These are phyloP conservation scores for Pulveroboletus sp. DNA, from an alignment of 768 basidiomycete genomes.

Conservation along the genomic window DNA sequence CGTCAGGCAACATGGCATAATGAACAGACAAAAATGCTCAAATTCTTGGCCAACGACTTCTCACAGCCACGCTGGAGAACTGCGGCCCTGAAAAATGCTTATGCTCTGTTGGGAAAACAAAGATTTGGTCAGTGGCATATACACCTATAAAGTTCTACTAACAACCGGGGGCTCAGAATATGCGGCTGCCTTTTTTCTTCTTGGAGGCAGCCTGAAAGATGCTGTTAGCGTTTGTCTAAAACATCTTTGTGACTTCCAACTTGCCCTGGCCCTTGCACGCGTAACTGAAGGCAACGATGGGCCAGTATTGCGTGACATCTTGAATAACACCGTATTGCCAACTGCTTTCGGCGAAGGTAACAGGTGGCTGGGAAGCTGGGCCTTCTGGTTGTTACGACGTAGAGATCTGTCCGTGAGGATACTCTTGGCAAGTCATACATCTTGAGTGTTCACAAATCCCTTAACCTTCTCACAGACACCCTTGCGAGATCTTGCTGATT, in stretches of 20 bases:
- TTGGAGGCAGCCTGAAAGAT: conserved; percentile 85
- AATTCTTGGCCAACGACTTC: conserved; percentile 91
- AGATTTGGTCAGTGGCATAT: conserved; percentile 68
- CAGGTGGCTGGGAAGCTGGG: conserved; percentile 93
- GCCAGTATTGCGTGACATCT: conserved; percentile 65
- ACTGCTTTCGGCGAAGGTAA: conserved; percentile 85
- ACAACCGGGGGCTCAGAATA: conserved; percentile 60
- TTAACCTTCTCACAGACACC: conserved; percentile 53
- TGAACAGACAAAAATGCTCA: conserved; percentile 86
- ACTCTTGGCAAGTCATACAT: conserved; percentile 61
- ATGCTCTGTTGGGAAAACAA: conserved; percentile 84
- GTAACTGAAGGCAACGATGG: conserved; percentile 83
- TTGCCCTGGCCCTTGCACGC: conserved; percentile 85
- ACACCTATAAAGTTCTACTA: neutral
- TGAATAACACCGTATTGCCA: conserved; percentile 77
- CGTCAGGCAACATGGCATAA: conserved; percentile 92
- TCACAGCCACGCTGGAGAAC: conserved; percentile 80
- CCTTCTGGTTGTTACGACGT: conserved; percentile 89
- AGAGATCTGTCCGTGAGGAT: conserved; percentile 89
- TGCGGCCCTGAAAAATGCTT: conserved; percentile 96
- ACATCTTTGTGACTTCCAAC: conserved; percentile 86
- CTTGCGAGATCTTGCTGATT: conserved; percentile 64
- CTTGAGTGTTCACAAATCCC: neutral
- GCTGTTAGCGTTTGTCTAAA: conserved; percentile 88
- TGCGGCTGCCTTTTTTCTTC: conserved; percentile 96